phyloP scores from a whole-genome alignment of 78 protist genomes.

The Dictyostelium firmibasis region DNA sequence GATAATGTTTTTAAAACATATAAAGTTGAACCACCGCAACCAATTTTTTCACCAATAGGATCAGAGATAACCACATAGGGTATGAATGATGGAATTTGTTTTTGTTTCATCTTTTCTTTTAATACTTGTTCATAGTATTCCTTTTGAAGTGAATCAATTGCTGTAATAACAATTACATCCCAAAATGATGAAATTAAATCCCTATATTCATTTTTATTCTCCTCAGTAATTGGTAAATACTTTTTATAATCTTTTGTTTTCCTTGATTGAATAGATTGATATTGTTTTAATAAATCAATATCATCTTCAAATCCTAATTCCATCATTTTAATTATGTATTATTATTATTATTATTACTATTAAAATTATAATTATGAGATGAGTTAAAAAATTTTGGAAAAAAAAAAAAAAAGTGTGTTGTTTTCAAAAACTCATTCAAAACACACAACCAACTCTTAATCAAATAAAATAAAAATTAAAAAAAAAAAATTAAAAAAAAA shows the following conservation, averaged over 20 bases:
- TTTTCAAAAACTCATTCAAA: no score
- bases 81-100: conserved; percentile 30
- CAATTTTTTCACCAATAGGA: conserved; percentile 62
- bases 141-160: conserved; percentile 69
- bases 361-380: no score
- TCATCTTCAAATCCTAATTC: conserved; percentile 50
- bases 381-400: no score
- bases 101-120: neutral
- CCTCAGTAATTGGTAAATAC: neutral
- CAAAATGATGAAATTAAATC: neutral
- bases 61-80: conserved; percentile 59
- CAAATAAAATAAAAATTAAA: no score
- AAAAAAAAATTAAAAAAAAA: no score
- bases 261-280: conserved; percentile 25
- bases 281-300: neutral
- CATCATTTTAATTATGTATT: neutral
- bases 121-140: conserved; percentile 48
- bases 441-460: no score
- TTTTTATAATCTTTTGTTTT: conserved; percentile 16
- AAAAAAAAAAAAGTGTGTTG: no score
- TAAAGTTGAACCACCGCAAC: conserved; percentile 79
- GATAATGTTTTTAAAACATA: neutral
- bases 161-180: conserved; percentile 72
- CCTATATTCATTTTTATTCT: neutral
- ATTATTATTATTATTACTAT: no score